Evolutionary conservation across 495 filamentous ascomycete species (phyloP), one percentile per base, ranked within the genome.

Genomic region (Immersiella caudata): DNA sequence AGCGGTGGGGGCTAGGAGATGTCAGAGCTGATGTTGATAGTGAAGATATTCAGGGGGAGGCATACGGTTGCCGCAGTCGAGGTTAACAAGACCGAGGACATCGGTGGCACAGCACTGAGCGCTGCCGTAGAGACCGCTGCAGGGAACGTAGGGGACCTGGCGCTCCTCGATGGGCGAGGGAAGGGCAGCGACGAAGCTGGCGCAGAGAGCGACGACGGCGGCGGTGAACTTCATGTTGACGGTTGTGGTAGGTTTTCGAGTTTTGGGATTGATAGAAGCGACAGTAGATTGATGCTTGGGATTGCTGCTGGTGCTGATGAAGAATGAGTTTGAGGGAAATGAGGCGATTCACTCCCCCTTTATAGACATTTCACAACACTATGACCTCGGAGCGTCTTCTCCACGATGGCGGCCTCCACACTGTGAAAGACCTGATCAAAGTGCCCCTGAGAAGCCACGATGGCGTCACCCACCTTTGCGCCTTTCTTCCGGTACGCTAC

Each of bases 31-130:
- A 36, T 40, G 14, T 14, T 51, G 62, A 74, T 40, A 72, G 71
- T n/a, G n/a, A n/a, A n/a, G n/a, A n/a, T n/a, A n/a, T n/a, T n/a
- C n/a, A n/a, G n/a, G n/a, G 21, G 25, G 2, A 33, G 16, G 73
- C 75, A 58, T 61, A 77, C 75, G 79, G 68, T 75, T 71, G 33
- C 67, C 75, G 74, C 80, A 82, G 74, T 82, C 78, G 12, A 81
- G 76, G 64, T 82, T 74, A 0, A 75, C 79, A 51, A 82, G 57
- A 36, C 80, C 79, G 7, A 81, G 77, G 20, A 81, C 76, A 65
- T 81, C 80, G 5, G 78, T 80, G 5, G 79, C 78, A 65, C 80
- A 82, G 76, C 80, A 82, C 64, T 80, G 77, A 1, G 77, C 12
- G 20, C 67, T 79, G 67, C 69, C 71, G 71, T 82, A 82, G 56